Evolutionary conservation across 208 protist species (phyloP), one percentile per base, ranked within the genome.

Genomic region (Wallacemonas sp.): DNA sequence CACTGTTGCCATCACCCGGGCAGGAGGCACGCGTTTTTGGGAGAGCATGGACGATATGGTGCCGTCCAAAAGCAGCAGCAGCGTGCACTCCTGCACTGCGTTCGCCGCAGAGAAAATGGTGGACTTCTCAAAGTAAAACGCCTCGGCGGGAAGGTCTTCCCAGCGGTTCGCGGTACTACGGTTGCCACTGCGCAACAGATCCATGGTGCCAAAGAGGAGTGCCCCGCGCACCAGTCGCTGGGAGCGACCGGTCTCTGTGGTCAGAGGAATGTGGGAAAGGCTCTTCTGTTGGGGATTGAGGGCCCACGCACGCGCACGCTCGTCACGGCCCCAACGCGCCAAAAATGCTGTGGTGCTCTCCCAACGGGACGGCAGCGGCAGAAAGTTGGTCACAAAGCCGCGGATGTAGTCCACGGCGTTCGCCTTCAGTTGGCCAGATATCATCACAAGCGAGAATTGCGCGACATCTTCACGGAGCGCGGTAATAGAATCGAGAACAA

Each of bases 91-190:
- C 73, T 94, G 88, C 29, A 94, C 85, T 0, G 83, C 68, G 71
- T 94, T 94, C 34, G 88, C 80, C n/a, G 75, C 82, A 33, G 76
- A 68, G 68, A 94, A 94, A 42, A 94, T 68, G 46, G 81, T 53
- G 30, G 67, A 44, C 72, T 91, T 90, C 48, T 94, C 88, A 81
- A 94, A 90, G 68, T 83, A 92, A 46, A 94, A 83, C 17, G 76
- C 75, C 65, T 94, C 85, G 9, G 71, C 68, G 9, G 88, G 88
- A 32, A 89, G 73, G 27, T 81, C 66, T 8, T 74, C 76, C 85
- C 88, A 94, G 24, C 88, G 82, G 69, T 89, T 69, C 13, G 76
- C 53, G 32, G 63, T 71, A 34, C 71, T 82, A 42, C 70, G 54
- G 36, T 68, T 52, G 32, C 73, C 78, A 59, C 83, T 91, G 24